Evolutionary conservation across 177 flowering plant species (phyloP), one percentile per base, ranked within the genome.

Genomic region (Vitis hybrid): DNA sequence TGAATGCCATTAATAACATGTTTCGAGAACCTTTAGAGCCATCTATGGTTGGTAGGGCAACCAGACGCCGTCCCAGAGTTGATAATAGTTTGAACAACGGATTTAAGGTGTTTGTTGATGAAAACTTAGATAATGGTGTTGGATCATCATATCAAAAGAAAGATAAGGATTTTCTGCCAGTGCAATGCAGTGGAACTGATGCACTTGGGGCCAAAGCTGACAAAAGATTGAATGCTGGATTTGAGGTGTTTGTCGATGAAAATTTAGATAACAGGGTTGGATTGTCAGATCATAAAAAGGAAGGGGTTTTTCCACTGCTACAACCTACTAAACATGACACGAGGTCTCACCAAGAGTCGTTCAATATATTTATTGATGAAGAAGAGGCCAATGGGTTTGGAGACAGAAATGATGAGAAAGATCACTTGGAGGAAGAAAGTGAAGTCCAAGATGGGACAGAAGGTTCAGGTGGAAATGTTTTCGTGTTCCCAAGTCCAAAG

Each of bases 1-100:
- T 90, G 88, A 81, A 87, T 79, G 94, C 82, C n/a, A 91, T 95
- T 55, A 89, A 93, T 64, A 82, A 70, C 87, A 95, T 95, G 99
- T 95, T 95, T 77, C 75, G 79, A 65, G 95, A 92, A 69, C 98
- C 99, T 51, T 27, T 95, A 58, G 96, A 89, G 66, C 69, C 86
- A 46, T 79, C 79, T 67, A 70, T 81, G 51, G 67, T 72, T 62
- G 68, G 72, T 15, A 81, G 80, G 71, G 83, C 80, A 71, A 73
- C 84, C 19, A 77, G 74, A 79, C 78, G 64, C 56, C 84, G 70
- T 63, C 52, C 75, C 18, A 77, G 79, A 70, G 75, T 72, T 61
- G 75, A 76, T 68, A 63, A 77, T 62, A 74, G 49, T 62, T n/a
- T 52, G 48, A 73, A 77, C 57, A 78, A 64, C 65, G 84, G 78